A percentile compares a stretch with the other conserved stretches of the same genome.
phyloP scores from a whole-genome alignment of 2,329 filamentous ascomycete species.

The Knoxdaviesia proteae region DNA sequence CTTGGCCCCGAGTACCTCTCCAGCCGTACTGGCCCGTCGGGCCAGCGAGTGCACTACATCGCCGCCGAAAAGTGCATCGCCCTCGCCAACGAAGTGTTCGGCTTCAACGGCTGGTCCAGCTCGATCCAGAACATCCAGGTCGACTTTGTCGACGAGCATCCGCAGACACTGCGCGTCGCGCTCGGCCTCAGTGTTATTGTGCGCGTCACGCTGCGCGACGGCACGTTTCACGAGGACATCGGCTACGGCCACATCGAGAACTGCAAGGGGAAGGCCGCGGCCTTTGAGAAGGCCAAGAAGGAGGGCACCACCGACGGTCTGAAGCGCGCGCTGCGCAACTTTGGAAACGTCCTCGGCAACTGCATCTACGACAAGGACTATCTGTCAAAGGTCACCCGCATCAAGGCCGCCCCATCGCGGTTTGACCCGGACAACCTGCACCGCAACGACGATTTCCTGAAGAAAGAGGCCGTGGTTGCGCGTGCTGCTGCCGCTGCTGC shows the following conservation, averaged over 20 bases:
- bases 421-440: constrained; percentile 67
- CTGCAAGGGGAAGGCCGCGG: constrained; percentile 79
- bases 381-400: constrained; percentile 67
- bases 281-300: constrained; percentile 97
- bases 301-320: constrained; percentile 88
- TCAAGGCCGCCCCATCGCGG: constrained; percentile 53
- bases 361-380: constrained; percentile 97
- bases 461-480: constrained; percentile 24
- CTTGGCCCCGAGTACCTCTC: constrained; percentile 94
- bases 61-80: constrained; percentile 94
- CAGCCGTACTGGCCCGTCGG: constrained; percentile 59
- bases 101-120: constrained; percentile 94
- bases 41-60: constrained; percentile 78
- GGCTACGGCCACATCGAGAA: constrained; percentile 96
- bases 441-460: constrained; percentile 56
- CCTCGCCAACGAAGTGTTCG: constrained; percentile 85
- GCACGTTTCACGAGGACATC: constrained; percentile 94
- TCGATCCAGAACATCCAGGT: constrained; percentile 89
- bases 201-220: constrained; percentile 73
- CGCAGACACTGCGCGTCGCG: constrained; percentile 56
- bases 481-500: constrained; percentile 4
- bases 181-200: constrained; percentile 81
- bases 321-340: constrained; percentile 74
- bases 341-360: constrained; percentile 94
- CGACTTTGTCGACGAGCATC: constrained; percentile 82